Conservation (phyloP, 441 rosid genomes). For the Melastoma candidum region DNA sequence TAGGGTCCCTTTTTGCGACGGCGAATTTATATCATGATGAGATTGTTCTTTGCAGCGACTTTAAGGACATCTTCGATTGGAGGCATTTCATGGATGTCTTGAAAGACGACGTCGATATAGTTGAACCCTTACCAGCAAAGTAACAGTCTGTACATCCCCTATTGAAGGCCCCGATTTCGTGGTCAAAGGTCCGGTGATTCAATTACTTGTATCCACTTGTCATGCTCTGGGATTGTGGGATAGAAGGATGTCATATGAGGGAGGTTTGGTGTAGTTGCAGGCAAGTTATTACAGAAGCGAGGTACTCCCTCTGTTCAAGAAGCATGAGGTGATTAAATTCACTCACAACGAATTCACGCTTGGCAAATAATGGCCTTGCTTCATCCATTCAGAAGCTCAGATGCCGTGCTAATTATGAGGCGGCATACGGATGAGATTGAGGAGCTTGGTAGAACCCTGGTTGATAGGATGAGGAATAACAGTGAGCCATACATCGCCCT, state of each 20-base stretch:
- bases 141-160: slow-evolving; percentile 48
- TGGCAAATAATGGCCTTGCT: slow-evolving; percentile 76
- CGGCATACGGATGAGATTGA: slow-evolving; percentile 58
- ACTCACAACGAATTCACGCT: slow-evolving; percentile 84
- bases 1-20: too few relatives aligned
- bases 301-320: slow-evolving; percentile 51
- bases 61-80: slow-evolving; percentile 95
- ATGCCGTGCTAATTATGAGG: slow-evolving; percentile 89
- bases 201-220: not conserved
- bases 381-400: slow-evolving; percentile 62
- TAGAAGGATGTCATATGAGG: slow-evolving; percentile 13
- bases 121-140: slow-evolving; percentile 62
- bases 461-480: slow-evolving; percentile 56
- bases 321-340: slow-evolving; percentile 71
- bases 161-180: slow-evolving; percentile 85
- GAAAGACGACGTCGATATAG: slow-evolving; percentile 60
- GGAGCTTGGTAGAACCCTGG: slow-evolving; percentile 58
- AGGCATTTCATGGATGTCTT: slow-evolving; percentile 64
- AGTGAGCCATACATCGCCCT: slow-evolving; percentile 70
- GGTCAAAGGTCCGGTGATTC: slow-evolving; percentile 72
- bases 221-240: not conserved
- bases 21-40: not conserved
- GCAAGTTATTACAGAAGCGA: slow-evolving; percentile 84
- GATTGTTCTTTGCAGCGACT: slow-evolving; percentile 40
- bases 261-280: slow-evolving; percentile 30